Conservation (phyloP, 2,329 filamentous ascomycete genomes). For the Apiospora saccharicola region DNA sequence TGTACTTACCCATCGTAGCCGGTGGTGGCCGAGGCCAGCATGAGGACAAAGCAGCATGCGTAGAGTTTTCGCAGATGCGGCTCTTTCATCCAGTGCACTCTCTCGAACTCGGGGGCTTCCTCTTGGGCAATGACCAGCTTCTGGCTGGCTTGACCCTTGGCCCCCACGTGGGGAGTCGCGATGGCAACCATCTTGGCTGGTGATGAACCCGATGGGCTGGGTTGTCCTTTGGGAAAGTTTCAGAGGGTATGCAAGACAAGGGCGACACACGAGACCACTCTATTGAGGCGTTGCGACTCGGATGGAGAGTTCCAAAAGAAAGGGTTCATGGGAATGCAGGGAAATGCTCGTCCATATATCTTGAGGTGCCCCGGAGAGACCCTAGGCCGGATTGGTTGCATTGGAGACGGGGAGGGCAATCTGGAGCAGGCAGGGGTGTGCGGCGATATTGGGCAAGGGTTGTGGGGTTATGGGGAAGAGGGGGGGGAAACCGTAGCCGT, state of each 20-base stretch:
- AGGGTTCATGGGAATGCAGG: constrained; percentile 15
- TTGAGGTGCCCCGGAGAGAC: constrained; percentile 11
- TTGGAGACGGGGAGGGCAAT: constrained; percentile 11
- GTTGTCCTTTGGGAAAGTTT: constrained; percentile 12
- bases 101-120: constrained; percentile 58
- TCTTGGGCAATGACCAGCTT: constrained; percentile 45
- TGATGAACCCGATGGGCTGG: not conserved
- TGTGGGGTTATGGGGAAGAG: too few species aligned
- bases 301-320: constrained; percentile 6
- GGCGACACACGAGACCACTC: constrained; percentile 23
- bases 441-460: constrained; percentile 5
- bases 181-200: constrained; percentile 22
- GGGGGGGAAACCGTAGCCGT: constrained; percentile 1
- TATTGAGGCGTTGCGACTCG: constrained; percentile 24
- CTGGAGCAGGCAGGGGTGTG: constrained; percentile 19
- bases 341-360: constrained; percentile 16
- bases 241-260: not conserved
- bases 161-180: constrained; percentile 22
- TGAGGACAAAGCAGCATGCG: constrained; percentile 52
- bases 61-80: constrained; percentile 64
- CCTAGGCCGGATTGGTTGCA: constrained; percentile 14
- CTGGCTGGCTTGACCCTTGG: constrained; percentile 18
- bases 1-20: constrained; percentile 60
- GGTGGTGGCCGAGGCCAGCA: constrained; percentile 63
- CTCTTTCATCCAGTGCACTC: constrained; percentile 60